These are phyloP conservation scores for Brassica juncea DNA, from an alignment of 345 rosid genomes.

Conservation along the genomic window DNA sequence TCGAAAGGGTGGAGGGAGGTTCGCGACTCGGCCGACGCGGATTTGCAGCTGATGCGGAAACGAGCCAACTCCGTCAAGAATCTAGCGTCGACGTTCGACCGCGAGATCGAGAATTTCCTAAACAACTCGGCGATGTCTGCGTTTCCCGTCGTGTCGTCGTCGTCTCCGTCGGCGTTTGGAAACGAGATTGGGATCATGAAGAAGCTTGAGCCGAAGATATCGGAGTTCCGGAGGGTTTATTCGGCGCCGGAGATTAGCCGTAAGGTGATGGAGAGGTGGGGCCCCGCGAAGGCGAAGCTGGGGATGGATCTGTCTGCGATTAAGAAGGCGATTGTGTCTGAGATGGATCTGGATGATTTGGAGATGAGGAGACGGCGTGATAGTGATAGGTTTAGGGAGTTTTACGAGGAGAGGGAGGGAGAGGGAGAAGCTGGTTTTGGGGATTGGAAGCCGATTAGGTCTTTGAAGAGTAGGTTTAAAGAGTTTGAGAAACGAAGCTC, in stretches of 20 bases:
- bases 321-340: conserved; percentile 74
- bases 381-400: conserved; percentile 55
- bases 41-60: conserved; percentile 73
- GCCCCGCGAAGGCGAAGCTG: conserved; percentile 61
- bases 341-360: conserved; percentile 47
- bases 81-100: conserved; percentile 79
- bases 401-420: conserved; percentile 45
- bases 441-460: conserved; percentile 85
- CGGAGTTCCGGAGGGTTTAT: conserved; percentile 88
- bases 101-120: conserved; percentile 83
- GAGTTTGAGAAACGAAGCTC: conserved; percentile 83
- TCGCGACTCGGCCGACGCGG: conserved; percentile 90
- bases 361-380: conserved; percentile 56
- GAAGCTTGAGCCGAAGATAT: conserved; percentile 83
- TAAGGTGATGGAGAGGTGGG: conserved; percentile 85
- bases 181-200: conserved; percentile 75
- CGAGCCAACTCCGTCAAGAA: conserved; percentile 89
- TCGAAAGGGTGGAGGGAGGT: conserved; percentile 94
- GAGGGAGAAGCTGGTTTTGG: conserved; percentile 48
- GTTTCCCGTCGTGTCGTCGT: conserved; percentile 50
- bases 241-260: conserved; percentile 90
- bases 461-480: conserved; percentile 63
- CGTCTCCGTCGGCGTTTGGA: conserved; percentile 41
- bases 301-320: conserved; percentile 81
- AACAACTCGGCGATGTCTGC: conserved; percentile 61